Conservation (phyloP, 768 basidiomycete species). For the Boletus pseudo-olivaceus region DNA sequence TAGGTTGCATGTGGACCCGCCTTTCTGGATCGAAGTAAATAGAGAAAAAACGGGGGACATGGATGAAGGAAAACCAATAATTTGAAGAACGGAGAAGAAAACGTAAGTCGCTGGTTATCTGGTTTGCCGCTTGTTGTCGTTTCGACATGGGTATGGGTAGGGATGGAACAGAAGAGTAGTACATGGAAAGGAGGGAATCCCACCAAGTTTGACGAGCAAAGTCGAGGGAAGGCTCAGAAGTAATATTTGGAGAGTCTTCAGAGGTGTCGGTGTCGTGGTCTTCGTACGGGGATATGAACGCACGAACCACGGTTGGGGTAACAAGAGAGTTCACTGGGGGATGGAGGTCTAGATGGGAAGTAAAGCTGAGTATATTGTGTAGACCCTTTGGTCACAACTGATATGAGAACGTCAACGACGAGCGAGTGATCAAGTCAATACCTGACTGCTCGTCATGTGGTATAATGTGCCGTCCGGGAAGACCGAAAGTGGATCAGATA, state of each 20-base stretch:
- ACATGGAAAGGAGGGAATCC: slow-evolving; percentile 63
- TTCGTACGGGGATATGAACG: slow-evolving; percentile 11
- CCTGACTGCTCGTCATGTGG: slow-evolving; percentile 26
- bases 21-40: slow-evolving; percentile 53
- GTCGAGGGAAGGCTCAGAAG: slow-evolving; percentile 56
- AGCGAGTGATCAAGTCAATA: slow-evolving; percentile 26
- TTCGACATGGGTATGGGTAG: slow-evolving; percentile 37
- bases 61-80: slow-evolving; percentile 74
- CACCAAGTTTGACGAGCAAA: slow-evolving; percentile 77
- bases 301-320: background rate
- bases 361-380: slow-evolving; percentile 1
- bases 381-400: slow-evolving; percentile 23
- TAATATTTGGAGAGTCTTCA: slow-evolving; percentile 29
- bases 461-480: slow-evolving; percentile 10
- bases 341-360: slow-evolving; percentile 3
- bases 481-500: slow-evolving; percentile 7
- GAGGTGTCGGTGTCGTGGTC: slow-evolving; percentile 12
- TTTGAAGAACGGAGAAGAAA: slow-evolving; percentile 63
- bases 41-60: slow-evolving; percentile 63
- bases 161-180: slow-evolving; percentile 36
- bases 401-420: slow-evolving; percentile 24
- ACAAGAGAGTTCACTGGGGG: background rate
- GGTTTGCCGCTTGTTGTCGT: slow-evolving; percentile 44
- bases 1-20: slow-evolving; percentile 61
- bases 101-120: slow-evolving; percentile 54